phyloP scores from a whole-genome alignment of 2,329 filamentous ascomycete species.

The Apiospora sp. region DNA sequence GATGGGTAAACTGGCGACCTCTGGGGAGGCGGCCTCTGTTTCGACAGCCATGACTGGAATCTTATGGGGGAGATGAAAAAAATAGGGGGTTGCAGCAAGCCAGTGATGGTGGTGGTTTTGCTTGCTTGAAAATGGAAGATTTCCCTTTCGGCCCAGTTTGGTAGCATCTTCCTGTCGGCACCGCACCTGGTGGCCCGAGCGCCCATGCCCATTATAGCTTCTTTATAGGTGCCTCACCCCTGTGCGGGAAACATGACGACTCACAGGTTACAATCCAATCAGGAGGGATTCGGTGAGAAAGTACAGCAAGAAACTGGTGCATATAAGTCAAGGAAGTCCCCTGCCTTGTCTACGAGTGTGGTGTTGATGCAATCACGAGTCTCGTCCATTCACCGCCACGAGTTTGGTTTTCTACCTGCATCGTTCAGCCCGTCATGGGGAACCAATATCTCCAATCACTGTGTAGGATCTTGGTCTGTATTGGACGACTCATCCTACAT shows the following conservation, averaged over 20 bases:
- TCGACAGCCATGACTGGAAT: background rate
- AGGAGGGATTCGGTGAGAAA: background rate
- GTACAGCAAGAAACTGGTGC: background rate
- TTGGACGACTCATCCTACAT: background rate
- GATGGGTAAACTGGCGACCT: conserved; percentile 52
- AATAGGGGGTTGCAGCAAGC: background rate
- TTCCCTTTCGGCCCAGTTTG: background rate
- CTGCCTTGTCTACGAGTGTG: background rate
- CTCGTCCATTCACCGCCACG: background rate
- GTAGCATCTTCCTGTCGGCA: background rate
- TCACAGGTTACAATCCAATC: background rate
- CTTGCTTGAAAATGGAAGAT: background rate
- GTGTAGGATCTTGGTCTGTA: background rate
- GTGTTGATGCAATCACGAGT: background rate
- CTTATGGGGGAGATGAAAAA: background rate
- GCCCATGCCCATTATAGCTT: background rate
- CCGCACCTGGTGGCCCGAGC: conserved; percentile 12
- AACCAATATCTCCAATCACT: background rate
- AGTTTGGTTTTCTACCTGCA: background rate
- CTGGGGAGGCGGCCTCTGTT: conserved; percentile 16
- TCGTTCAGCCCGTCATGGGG: background rate
- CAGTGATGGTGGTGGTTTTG: background rate
- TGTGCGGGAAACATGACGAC: background rate
- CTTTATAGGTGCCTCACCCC: background rate
- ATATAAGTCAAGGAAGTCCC: conserved; percentile 14